A percentile compares a stretch with the other conserved stretches of the same genome.
Conservation (phyloP, 768 basidiomycete genomes). For the Tephrocybe sp. region DNA sequence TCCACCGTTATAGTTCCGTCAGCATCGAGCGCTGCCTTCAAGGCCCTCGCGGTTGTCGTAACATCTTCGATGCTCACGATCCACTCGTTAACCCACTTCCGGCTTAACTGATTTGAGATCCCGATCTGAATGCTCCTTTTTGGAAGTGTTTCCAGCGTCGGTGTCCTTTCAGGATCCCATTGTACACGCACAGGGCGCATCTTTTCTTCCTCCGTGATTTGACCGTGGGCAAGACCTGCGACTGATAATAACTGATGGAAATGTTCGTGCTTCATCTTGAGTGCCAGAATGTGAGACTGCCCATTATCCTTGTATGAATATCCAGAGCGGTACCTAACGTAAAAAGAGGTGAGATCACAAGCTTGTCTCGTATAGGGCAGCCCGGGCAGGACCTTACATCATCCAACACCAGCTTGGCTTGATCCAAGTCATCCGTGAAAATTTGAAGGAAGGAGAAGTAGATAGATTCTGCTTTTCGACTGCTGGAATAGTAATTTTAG, state of each 20-base stretch:
- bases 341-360: not conserved
- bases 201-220: slow-evolving; percentile 10
- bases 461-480: slow-evolving; percentile 13
- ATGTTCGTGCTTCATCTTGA: slow-evolving; percentile 17
- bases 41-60: slow-evolving; percentile 8
- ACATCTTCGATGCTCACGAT: slow-evolving; percentile 18
- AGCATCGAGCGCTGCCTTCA: slow-evolving; percentile 5
- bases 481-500: slow-evolving; percentile 14
- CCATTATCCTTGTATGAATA: slow-evolving; percentile 14
- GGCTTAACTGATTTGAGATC: slow-evolving; percentile 8
- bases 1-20: slow-evolving; percentile 3
- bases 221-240: slow-evolving; percentile 11
- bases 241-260: slow-evolving; percentile 11
- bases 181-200: slow-evolving; percentile 13
- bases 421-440: slow-evolving; percentile 18
- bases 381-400: slow-evolving; percentile 14
- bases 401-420: slow-evolving; percentile 21
- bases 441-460: slow-evolving; percentile 15
- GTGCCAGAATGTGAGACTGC: slow-evolving; percentile 16
- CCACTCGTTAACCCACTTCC: slow-evolving; percentile 16
- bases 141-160: slow-evolving; percentile 8
- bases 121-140: slow-evolving; percentile 18
- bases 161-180: slow-evolving; percentile 16
- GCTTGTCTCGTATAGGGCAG: not conserved
- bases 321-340: slow-evolving; percentile 14